Base-by-base conservation (phyloP, 306 rosid genomes). In the Rosa rugosa region DNA sequence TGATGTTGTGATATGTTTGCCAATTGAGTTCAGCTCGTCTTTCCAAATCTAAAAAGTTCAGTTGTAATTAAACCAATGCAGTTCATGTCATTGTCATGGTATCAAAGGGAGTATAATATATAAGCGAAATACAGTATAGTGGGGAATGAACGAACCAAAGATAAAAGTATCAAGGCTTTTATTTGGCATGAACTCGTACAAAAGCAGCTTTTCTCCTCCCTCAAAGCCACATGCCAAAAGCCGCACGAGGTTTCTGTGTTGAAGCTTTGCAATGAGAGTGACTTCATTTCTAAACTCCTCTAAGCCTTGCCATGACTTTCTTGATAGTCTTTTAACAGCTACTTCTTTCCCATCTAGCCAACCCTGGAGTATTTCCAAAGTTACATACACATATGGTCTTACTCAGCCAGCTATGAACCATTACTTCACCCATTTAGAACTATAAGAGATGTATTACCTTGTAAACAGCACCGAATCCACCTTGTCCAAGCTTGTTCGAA, bases 221-320 rank as follows among this genome's bases (percentile, higher is more conserved):
- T 88, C 91, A 47, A 87, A 41, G 79, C 85, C 72, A 69, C 84
- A 92, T 0, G 93, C 97, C 54, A 92, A 64, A 25, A 92, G 85
- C 83, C 85, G 88, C 73, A 89, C 90, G 40, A 92, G 85, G 82
- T 90, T 92, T 75, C 78, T 86, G 38, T 87, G 93, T 59, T 92
- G 95, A 73, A 92, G 94, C 76, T 88, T 90, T 11, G 89, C 84
- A 23, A 92, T 82, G 11, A 88, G 65, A 51, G 78, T 76, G 27
- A 92, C 77, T 78, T 92, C 93, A 69, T 92, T 92, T 71, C 76
- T 92, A 6, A 90, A 87, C 81, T 92, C 97, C 44, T 84, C 81
- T 59, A 81, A 56, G 41, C 97, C 94, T 79, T 92, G 97, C 87
- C 89, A 72, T 6, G 94, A 92, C 72, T 88, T 87, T 59, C 68